Evolutionary conservation across 1,139 yeast genomes (phyloP), one percentile per base, ranked within the genome.

Genomic region (Nematodospora anomalae): DNA sequence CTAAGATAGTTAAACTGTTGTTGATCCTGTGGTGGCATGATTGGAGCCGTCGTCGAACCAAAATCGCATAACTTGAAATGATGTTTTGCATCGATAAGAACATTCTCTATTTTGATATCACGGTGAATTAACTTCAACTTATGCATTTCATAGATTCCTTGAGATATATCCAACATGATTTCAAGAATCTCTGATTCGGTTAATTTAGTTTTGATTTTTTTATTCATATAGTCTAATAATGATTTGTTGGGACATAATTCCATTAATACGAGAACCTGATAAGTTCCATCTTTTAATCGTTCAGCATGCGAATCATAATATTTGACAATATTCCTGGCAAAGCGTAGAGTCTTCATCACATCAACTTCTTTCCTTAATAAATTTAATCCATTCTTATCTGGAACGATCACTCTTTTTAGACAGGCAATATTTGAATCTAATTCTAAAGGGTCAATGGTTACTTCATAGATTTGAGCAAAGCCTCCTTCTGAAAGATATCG

Each of bases 251-350:
- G 80, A 50, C 94, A 85, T 48, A 79, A 73, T 52, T 84, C 94
- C 95, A 85, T 84, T 41, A 85, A 61, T 20, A 85, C 76, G 40
- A 83, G 66, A 4, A 85, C 95, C 51, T 85, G 92, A 50, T 84
- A 84, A 2, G 80, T 68, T 3, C 74, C 71, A 29, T 67, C 58
- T 3, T 64, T 67, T 41, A 80, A 63, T 42, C 85, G 67, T 36
- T 83, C 80, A 4, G 95, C 95, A 55, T 84, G 86, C 1, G 90
- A 82, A 53, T 84, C 95, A 44, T 75, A 80, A 52, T 83, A 83
- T 32, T 74, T 70, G 12, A 84, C 95, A 33, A 83, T 78, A 52
- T 74, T 71, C 38, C 74, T 62, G 30, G 77, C 74, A 30, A 72
- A 69, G 39, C 79, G 67, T 42, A 84, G 60, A 29, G 77, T 63